Conservation (phyloP, 176 grass and related monocot species). For the Cymbopogon citratus region DNA sequence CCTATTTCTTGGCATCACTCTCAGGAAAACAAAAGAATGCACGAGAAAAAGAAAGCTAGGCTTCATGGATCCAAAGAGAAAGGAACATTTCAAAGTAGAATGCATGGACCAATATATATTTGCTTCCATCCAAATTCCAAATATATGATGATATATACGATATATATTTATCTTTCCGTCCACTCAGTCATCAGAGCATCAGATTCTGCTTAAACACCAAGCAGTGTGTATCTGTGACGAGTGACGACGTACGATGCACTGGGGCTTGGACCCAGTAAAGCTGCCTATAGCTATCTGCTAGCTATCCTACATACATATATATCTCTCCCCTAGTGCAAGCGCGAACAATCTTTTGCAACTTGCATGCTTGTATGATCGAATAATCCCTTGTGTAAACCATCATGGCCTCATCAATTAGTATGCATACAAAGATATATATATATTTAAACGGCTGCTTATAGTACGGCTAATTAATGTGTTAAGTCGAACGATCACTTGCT, state of each 20-base stretch:
- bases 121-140: slow-evolving; percentile 27
- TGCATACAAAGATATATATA: no score
- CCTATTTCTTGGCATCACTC: slow-evolving; percentile 13
- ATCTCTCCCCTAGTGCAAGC: slow-evolving; percentile 14
- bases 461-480: not conserved
- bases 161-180: not conserved
- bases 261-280: not conserved
- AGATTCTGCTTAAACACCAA: slow-evolving; percentile 99
- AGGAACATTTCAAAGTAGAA: slow-evolving; percentile 39
- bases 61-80: slow-evolving; percentile 33
- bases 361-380: not conserved
- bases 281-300: not conserved
- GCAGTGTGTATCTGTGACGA: slow-evolving; percentile 34
- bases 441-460: not conserved
- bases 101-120: not conserved
- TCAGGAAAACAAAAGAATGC: not conserved
- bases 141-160: not conserved
- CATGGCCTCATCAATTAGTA: not conserved
- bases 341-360: slow-evolving; percentile 41
- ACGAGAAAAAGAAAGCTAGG: not conserved
- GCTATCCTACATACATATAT: not conserved
- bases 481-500: not conserved
- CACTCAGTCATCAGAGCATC: slow-evolving; percentile 47
- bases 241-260: slow-evolving; percentile 13
- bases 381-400: not conserved